Evolutionary conservation across 371 early-diverging fungal genomes (phyloP).

Genomic region (Parasitella parasitica): DNA sequence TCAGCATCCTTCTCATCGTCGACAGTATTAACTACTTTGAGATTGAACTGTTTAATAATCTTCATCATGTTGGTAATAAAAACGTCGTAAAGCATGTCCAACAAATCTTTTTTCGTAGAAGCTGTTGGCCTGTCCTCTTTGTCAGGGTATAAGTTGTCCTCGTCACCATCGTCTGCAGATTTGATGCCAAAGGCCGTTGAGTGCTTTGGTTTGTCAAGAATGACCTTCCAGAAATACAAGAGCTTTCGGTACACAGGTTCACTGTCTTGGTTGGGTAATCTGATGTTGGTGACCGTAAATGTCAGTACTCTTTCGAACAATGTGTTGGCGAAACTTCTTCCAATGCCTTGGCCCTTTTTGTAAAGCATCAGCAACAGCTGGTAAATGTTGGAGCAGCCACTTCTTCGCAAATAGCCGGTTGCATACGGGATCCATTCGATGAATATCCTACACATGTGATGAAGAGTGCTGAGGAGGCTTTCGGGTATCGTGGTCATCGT

Average conservation of each 20-base stretch:
- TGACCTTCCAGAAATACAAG: constrained; percentile 38
- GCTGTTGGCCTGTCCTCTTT: background rate
- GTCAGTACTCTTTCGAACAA: constrained; percentile 59
- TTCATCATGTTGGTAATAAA: constrained; percentile 28
- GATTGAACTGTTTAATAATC: constrained; percentile 31
- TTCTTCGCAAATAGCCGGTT: constrained; percentile 35
- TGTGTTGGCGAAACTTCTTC: constrained; percentile 43
- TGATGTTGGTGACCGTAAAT: constrained; percentile 47
- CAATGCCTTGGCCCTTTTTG: constrained; percentile 47
- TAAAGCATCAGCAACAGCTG: constrained; percentile 53
- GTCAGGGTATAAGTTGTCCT: constrained; percentile 3
- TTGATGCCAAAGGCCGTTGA: background rate
- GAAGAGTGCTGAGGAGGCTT: constrained; percentile 49
- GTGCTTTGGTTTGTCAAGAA: constrained; percentile 12
- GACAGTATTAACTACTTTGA: constrained; percentile 22
- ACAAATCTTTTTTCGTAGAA: background rate
- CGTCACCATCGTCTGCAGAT: background rate
- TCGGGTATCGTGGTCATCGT: constrained; percentile 48
- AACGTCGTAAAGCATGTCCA: constrained; percentile 30
- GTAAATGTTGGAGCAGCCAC: constrained; percentile 48
- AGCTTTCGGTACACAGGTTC: constrained; percentile 29
- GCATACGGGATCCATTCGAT: constrained; percentile 43
- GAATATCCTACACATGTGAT: constrained; percentile 48
- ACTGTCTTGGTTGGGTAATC: constrained; percentile 4
- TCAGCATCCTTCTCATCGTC: background rate